phyloP scores from a whole-genome alignment of 2,329 filamentous ascomycete genomes.

The Canariomyces notabilis region DNA sequence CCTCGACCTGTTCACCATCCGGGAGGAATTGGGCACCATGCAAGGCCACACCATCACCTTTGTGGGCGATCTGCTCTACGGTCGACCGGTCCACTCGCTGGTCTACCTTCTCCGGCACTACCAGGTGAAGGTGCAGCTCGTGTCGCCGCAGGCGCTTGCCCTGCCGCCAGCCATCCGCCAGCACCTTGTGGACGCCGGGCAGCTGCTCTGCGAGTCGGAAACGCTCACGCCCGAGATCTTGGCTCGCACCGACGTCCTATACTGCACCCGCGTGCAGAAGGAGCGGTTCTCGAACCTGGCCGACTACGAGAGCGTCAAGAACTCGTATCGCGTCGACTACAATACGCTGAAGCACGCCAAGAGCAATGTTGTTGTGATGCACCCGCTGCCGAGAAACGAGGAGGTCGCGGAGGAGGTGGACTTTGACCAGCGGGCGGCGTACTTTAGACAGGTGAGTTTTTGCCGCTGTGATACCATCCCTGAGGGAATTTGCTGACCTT shows the following conservation, averaged over 20 bases:
- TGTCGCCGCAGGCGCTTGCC: slow-evolving; percentile 72
- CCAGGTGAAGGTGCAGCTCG: slow-evolving; percentile 88
- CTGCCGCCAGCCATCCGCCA: slow-evolving; percentile 72
- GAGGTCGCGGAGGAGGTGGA: slow-evolving; percentile 96
- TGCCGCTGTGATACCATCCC: not conserved
- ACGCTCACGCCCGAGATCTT: slow-evolving; percentile 83
- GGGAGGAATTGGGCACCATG: slow-evolving; percentile 93
- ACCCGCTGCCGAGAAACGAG: slow-evolving; percentile 87
- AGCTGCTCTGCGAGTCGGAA: slow-evolving; percentile 70
- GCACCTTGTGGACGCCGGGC: slow-evolving; percentile 65
- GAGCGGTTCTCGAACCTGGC: slow-evolving; percentile 81
- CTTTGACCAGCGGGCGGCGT: slow-evolving; percentile 92
- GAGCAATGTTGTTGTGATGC: slow-evolving; percentile 88
- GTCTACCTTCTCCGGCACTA: slow-evolving; percentile 94
- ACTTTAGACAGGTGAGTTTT: slow-evolving; percentile 90
- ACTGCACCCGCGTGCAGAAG: slow-evolving; percentile 95
- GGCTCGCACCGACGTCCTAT: slow-evolving; percentile 81
- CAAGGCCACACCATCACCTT: slow-evolving; percentile 96
- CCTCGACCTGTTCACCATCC: slow-evolving; percentile 96
- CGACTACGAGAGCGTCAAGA: slow-evolving; percentile 83
- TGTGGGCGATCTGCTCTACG: slow-evolving; percentile 86
- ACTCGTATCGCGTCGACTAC: slow-evolving; percentile 86
- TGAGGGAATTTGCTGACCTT: slow-evolving; percentile 37
- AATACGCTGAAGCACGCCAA: slow-evolving; percentile 86
- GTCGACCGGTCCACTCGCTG: slow-evolving; percentile 90